Percentiles rank a stretch among this genome's conserved stretches.
These are phyloP conservation scores for Aquilaria yunnanensis DNA, from an alignment of 345 rosid species.

Conservation along the genomic window DNA sequence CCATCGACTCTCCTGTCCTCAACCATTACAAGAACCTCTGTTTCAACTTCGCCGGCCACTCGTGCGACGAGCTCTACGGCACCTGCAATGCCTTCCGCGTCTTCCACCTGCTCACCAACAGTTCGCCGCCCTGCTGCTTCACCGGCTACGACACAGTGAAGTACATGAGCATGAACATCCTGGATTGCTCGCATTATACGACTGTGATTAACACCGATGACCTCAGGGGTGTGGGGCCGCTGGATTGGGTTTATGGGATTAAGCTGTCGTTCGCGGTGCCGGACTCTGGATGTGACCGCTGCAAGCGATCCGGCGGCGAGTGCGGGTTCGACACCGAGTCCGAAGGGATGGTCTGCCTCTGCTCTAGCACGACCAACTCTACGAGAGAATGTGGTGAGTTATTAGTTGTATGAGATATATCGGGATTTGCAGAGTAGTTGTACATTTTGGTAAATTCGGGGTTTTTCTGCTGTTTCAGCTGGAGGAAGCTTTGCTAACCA, in stretches of 20 bases:
- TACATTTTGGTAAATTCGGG: background rate
- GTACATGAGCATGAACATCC: slow-evolving; percentile 79
- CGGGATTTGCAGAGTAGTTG: too few species aligned
- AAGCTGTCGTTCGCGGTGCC: slow-evolving; percentile 57
- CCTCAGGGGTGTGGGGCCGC: slow-evolving; percentile 49
- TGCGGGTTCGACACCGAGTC: slow-evolving; percentile 86
- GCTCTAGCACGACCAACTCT: slow-evolving; percentile 48
- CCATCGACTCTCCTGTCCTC: slow-evolving; percentile 71
- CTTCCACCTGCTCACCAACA: slow-evolving; percentile 39
- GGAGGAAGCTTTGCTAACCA: slow-evolving; percentile 12
- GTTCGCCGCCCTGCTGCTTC: slow-evolving; percentile 79
- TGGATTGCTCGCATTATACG: slow-evolving; percentile 86
- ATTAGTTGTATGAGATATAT: background rate
- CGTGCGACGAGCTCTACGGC: slow-evolving; percentile 81
- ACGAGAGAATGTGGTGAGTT: slow-evolving; percentile 76
- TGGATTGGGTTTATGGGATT: slow-evolving; percentile 89
- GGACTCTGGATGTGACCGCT: slow-evolving; percentile 64
- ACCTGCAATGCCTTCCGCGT: slow-evolving; percentile 63
- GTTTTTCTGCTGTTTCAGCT: slow-evolving; percentile 6
- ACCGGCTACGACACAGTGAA: slow-evolving; percentile 72
- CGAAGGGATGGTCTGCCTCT: slow-evolving; percentile 56
- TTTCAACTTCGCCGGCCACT: slow-evolving; percentile 62
- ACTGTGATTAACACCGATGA: slow-evolving; percentile 44
- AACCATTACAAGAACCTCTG: slow-evolving; percentile 80
- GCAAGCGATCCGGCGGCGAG: slow-evolving; percentile 65